These are phyloP conservation scores for Arxiozyma slooffiae DNA, from an alignment of 1,139 yeast species.

Conservation along the genomic window DNA sequence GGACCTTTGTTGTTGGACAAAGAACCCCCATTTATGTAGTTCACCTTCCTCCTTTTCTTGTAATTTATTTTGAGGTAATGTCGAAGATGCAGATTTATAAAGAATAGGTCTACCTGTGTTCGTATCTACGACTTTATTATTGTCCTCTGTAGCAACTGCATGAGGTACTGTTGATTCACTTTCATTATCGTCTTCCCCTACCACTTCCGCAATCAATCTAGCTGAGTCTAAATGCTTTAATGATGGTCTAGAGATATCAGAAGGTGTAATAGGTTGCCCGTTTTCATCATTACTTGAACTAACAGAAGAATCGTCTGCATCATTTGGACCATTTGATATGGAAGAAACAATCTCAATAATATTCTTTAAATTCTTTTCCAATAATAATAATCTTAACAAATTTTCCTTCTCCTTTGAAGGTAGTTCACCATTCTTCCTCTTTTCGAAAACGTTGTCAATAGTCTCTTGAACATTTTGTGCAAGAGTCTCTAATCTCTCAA, in stretches of 20 bases:
- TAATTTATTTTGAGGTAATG: slow-evolving; percentile 57
- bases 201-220: slow-evolving; percentile 11
- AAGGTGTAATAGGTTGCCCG: not conserved
- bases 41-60: slow-evolving; percentile 91
- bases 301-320: not conserved
- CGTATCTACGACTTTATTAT: slow-evolving; percentile 55
- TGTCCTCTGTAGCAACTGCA: slow-evolving; percentile 49
- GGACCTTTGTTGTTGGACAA: slow-evolving; percentile 46
- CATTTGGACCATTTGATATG: slow-evolving; percentile 13
- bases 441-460: slow-evolving; percentile 50
- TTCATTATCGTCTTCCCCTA: slow-evolving; percentile 9
- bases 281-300: not conserved
- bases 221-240: slow-evolving; percentile 23
- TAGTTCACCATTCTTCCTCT: slow-evolving; percentile 47
- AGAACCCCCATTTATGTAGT: slow-evolving; percentile 72
- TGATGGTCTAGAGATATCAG: slow-evolving; percentile 8
- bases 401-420: slow-evolving; percentile 62
- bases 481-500: slow-evolving; percentile 43
- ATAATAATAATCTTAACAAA: slow-evolving; percentile 50
- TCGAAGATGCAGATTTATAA: slow-evolving; percentile 47
- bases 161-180: slow-evolving; percentile 38
- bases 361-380: slow-evolving; percentile 56
- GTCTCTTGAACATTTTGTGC: slow-evolving; percentile 50
- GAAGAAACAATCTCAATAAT: slow-evolving; percentile 47
- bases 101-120: slow-evolving; percentile 64